Evolutionary conservation across 768 basidiomycete genomes (phyloP), one percentile per base, ranked within the genome.

Genomic region (Pulveroboletus sp.): DNA sequence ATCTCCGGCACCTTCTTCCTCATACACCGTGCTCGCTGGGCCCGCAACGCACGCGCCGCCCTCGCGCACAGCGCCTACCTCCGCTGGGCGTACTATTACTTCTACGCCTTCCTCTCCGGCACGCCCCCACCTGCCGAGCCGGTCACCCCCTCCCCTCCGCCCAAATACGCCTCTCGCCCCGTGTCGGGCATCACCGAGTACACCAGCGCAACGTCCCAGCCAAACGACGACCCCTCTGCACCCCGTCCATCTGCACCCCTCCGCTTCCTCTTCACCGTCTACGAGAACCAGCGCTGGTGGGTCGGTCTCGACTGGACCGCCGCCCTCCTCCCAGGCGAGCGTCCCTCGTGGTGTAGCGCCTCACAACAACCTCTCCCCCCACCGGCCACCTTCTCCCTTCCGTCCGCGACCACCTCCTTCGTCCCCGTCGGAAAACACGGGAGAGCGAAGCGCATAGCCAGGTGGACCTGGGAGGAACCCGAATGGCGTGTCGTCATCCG

Each of bases 261-360:
- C 27, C 82, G 86, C 19, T 93, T 94, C 72, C 76, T 89, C 40
- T 94, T 94, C 62, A 90, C 86, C n/a, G 70, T 94, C 11, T 85
- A 90, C 63, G 93, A 96, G 68, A 95, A 95, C 68, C 93, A 96
- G 69, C 79, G 93, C 6, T 95, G 93, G 93, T 97, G 93, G 93
- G 82, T 97, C 81, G 93, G 89, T 12, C 79, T 97, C 37, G 93
- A 96, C 69, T 97, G 90, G 90, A 95, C 93, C 2, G 87, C 89
- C 4, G 92, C 93, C 1, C 78, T 97, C 8, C 79, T 96, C 14
- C 93, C 93, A 0, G 80, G 80, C 16, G 93, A 97, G 61, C 83
- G 93, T 5, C 91, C 93, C 0, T 88, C 89, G 2, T 97, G 93
- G 93, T 91, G 72, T 73, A 68, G 77, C 77, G 19, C 71, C 70